Conservation (phyloP, 345 rosid genomes). For the Combretum micranthum region DNA sequence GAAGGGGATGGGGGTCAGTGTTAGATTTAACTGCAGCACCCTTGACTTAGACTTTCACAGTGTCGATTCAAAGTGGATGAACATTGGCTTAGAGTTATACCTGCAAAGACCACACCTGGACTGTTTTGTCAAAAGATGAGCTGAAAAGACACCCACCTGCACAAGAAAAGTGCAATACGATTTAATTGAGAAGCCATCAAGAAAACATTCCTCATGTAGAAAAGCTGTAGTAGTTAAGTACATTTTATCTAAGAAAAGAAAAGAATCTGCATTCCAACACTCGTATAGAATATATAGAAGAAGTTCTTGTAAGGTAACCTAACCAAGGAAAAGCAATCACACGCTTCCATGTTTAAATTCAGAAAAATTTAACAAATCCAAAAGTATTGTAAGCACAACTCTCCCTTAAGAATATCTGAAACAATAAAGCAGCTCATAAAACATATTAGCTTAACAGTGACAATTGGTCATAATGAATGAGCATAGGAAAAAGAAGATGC, state of each 20-base stretch:
- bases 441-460: neutral
- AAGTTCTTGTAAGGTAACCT: too few relatives aligned
- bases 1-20: too few relatives aligned
- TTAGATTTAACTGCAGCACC: neutral
- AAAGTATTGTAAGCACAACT: too few relatives aligned
- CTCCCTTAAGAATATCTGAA: too few relatives aligned
- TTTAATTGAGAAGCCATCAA: slow-evolving; percentile 6
- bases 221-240: neutral
- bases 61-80: neutral
- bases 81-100: slow-evolving; percentile 27
- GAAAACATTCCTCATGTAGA: neutral
- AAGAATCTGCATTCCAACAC: too few relatives aligned
- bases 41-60: neutral
- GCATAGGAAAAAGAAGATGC: slow-evolving; percentile 1
- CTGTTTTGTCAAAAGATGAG: slow-evolving; percentile 75
- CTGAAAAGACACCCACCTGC: slow-evolving; percentile 78
- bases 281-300: too few relatives aligned
- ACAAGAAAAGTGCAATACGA: slow-evolving; percentile 18
- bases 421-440: neutral
- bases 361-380: too few relatives aligned
- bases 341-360: too few relatives aligned
- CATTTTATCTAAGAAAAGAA: neutral
- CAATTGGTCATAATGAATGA: neutral
- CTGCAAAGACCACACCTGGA: slow-evolving; percentile 85
- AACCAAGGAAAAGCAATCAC: too few relatives aligned